Percentiles rank a stretch among this genome's conserved stretches.
These are phyloP conservation scores for Russula virescens DNA, from an alignment of 768 basidiomycete genomes.

Conservation along the genomic window DNA sequence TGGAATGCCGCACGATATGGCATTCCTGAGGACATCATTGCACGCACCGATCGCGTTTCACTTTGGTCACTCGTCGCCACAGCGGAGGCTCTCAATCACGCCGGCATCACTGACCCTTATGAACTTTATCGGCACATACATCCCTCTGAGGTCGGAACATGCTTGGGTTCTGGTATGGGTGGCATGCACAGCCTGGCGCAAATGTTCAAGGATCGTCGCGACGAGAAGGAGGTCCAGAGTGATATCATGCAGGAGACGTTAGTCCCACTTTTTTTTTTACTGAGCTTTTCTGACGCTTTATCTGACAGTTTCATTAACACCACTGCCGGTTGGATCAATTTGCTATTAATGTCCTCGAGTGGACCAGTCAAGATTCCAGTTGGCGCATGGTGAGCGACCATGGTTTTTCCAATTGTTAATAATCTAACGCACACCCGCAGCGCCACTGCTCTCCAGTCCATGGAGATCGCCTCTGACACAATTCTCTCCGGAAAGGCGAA, in stretches of 20 bases:
- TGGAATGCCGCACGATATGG: constrained; percentile 97
- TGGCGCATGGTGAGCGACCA: constrained; percentile 77
- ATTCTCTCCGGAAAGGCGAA: constrained; percentile 95
- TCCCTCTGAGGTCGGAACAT: constrained; percentile 92
- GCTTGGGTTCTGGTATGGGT: constrained; percentile 96
- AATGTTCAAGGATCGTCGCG: constrained; percentile 99
- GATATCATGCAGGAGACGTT: constrained; percentile 98
- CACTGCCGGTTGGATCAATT: constrained; percentile 96
- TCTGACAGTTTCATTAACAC: constrained; percentile 90
- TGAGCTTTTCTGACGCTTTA: not conserved
- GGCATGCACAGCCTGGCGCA: constrained; percentile 83
- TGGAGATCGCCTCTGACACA: constrained; percentile 97
- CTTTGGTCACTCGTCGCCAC: constrained; percentile 94
- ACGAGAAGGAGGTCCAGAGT: constrained; percentile 97
- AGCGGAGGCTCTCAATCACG: constrained; percentile 93
- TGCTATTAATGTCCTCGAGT: constrained; percentile 89
- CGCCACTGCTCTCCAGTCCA: constrained; percentile 94
- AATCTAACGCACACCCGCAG: constrained; percentile 34
- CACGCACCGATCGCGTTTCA: constrained; percentile 87
- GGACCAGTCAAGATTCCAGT: constrained; percentile 99
- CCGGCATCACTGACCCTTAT: constrained; percentile 96
- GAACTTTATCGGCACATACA: constrained; percentile 96
- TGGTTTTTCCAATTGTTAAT: constrained; percentile 6
- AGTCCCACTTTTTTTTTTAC: constrained; percentile 31
- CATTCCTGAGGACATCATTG: constrained; percentile 92